Evolutionary conservation across 257 asterid genomes (phyloP).

Genomic region (Solanum sparsipilum): DNA sequence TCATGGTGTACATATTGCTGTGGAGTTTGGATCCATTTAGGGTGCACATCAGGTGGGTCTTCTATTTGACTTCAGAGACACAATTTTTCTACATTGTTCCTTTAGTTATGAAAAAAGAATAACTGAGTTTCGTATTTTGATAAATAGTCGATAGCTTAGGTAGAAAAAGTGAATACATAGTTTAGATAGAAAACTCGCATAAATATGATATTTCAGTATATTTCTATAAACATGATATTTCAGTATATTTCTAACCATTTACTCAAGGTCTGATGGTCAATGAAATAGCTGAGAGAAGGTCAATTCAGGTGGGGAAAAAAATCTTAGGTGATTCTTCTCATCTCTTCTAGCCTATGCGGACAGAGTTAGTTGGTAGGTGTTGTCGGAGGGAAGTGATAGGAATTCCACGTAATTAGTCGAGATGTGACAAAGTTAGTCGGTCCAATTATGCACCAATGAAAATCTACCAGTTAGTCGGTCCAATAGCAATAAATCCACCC

Average conservation of each 20-base stretch:
- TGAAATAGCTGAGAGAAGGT: rapidly evolving
- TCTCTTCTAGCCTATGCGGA: too few species aligned
- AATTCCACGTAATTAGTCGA: neutral
- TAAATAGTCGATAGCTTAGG: too few species aligned
- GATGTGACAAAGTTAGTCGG: neutral
- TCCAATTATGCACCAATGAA: neutral
- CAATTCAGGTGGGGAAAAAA: neutral
- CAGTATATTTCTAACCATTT: neutral
- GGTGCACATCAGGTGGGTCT: neutral
- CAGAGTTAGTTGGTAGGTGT: neutral
- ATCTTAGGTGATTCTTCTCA: neutral
- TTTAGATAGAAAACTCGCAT: too few species aligned
- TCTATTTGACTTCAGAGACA: neutral
- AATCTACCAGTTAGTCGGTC: neutral
- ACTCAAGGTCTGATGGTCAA: neutral
- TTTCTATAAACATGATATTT: too few species aligned
- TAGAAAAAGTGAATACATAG: neutral
- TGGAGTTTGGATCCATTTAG: neutral
- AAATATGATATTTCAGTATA: too few species aligned
- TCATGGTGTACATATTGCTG: neutral
- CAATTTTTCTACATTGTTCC: neutral
- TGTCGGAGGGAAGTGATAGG: neutral
- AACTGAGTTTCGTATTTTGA: too few species aligned
- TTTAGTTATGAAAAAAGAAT: too few species aligned
- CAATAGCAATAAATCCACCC: neutral